Conservation (phyloP, 75 land plant genomes). For the Picea sitchensis region DNA sequence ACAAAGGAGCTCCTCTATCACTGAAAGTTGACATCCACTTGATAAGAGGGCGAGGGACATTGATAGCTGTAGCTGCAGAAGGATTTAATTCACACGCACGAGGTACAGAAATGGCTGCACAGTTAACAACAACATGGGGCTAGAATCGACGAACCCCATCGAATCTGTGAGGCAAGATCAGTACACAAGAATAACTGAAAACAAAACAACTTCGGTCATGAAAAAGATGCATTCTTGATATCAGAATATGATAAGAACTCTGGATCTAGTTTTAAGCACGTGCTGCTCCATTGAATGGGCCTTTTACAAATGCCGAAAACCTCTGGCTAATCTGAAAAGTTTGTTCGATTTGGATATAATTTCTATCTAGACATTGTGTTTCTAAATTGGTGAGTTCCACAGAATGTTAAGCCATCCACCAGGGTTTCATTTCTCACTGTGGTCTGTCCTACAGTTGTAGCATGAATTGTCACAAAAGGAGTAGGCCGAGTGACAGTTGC, state of each 20-base stretch:
- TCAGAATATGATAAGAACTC: neutral
- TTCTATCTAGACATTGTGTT: no score
- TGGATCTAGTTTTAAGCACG: neutral
- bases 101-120: constrained; percentile 90
- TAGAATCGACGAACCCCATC: constrained; percentile 20
- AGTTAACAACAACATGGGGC: constrained; percentile 85
- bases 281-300: neutral
- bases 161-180: neutral
- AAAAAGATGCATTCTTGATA: neutral
- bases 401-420: no score
- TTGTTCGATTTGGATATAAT: neutral
- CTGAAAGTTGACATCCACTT: constrained; percentile 67
- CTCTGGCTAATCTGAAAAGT: neutral
- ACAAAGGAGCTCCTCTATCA: constrained; percentile 28
- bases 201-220: neutral
- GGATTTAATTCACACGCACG: constrained; percentile 86
- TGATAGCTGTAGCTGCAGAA: constrained; percentile 61
- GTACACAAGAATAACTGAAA: neutral
- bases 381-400: no score
- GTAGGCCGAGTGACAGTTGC: no score
- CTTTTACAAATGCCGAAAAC: neutral
- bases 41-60: constrained; percentile 70
- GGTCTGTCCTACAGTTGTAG: no score
- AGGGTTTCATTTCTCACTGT: no score
- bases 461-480: no score